phyloP scores from a whole-genome alignment of 768 basidiomycete species.

The Tricholoma sp. region DNA sequence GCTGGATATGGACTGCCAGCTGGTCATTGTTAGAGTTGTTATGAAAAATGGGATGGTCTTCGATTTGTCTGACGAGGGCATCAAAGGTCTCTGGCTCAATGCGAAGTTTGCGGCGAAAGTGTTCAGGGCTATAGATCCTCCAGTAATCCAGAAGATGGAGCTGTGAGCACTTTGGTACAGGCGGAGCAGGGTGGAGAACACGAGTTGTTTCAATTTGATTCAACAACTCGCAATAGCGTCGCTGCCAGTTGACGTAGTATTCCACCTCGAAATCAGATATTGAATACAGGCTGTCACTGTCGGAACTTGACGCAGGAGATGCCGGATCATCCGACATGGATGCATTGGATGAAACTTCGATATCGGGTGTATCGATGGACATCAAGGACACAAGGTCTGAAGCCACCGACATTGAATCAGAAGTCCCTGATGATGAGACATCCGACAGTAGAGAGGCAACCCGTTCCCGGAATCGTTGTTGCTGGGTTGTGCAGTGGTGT shows the following conservation, averaged over 20 bases:
- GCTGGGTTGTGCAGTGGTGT: background rate
- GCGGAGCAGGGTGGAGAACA: background rate
- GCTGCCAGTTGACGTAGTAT: background rate
- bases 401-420: background rate
- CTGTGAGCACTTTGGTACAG: background rate
- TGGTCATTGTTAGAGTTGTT: conserved; percentile 19
- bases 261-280: background rate
- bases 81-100: background rate
- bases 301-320: background rate
- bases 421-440: background rate
- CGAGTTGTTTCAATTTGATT: background rate
- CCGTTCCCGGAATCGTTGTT: background rate
- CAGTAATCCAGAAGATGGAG: background rate
- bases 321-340: background rate
- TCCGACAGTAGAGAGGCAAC: background rate
- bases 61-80: conserved; percentile 4
- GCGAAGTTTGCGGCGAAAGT: background rate
- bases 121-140: background rate
- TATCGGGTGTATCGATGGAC: background rate
- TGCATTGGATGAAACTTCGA: background rate
- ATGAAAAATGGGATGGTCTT: conserved; percentile 15
- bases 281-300: background rate
- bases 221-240: too few relatives aligned
- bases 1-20: conserved; percentile 15
- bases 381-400: background rate